Evolutionary conservation across 345 rosid species (phyloP).

Genomic region (Aquilaria yunnanensis): DNA sequence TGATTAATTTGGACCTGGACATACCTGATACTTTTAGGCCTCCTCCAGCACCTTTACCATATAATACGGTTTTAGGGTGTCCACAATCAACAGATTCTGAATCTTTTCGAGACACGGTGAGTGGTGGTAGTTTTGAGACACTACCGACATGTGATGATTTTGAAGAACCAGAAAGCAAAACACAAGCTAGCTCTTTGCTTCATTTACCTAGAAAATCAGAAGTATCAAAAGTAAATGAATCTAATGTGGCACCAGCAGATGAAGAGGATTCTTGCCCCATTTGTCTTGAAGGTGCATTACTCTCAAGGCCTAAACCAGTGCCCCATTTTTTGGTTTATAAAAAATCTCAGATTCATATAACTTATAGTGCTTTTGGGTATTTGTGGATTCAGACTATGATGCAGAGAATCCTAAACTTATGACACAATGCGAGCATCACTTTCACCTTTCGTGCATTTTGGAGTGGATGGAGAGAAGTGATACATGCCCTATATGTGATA

Average conservation of each 20-base stretch:
- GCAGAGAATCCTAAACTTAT: conserved; percentile 70
- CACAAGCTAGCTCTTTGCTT: conserved; percentile 33
- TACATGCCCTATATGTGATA: conserved; percentile 77
- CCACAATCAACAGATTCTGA: conserved; percentile 34
- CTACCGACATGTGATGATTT: conserved; percentile 34
- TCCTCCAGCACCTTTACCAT: conserved; percentile 74
- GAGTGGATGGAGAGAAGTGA: conserved; percentile 98
- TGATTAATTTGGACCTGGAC: conserved; percentile 52
- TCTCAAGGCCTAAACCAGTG: conserved; percentile 1
- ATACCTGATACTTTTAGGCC: conserved; percentile 59
- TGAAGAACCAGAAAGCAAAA: conserved; percentile 42
- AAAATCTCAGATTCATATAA: background rate
- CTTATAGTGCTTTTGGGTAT: conserved; percentile 12
- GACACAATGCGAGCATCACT: conserved; percentile 80
- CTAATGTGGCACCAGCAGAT: conserved; percentile 24
- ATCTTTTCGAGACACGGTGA: conserved; percentile 26
- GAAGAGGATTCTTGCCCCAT: conserved; percentile 86
- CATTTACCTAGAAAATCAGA: conserved; percentile 47
- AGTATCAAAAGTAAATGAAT: conserved; percentile 32
- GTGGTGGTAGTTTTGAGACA: conserved; percentile 36
- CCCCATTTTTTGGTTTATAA: background rate
- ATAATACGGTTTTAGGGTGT: conserved; percentile 48
- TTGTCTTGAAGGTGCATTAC: conserved; percentile 71
- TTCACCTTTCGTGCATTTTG: conserved; percentile 76
- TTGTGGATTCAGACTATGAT: conserved; percentile 62